These are phyloP conservation scores for Wickerhamomyces xylosicus DNA, from an alignment of 805 yeast species.

Conservation along the genomic window DNA sequence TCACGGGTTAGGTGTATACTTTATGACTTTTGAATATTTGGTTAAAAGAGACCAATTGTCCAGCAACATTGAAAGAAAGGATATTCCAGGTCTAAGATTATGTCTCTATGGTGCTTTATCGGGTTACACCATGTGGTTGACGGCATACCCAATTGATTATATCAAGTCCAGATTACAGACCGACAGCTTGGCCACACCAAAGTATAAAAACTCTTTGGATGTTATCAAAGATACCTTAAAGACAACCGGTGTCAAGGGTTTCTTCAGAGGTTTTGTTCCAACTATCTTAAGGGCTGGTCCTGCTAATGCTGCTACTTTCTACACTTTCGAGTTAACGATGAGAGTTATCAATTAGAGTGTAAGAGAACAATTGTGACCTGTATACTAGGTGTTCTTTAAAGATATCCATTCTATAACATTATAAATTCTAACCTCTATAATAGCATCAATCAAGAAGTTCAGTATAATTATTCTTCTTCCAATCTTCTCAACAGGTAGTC, in stretches of 20 bases:
- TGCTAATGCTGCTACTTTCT: conserved; percentile 94
- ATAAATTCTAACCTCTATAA: not conserved
- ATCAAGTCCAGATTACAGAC: conserved; percentile 84
- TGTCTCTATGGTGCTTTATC: conserved; percentile 86
- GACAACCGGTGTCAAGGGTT: conserved; percentile 62
- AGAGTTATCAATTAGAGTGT: conserved; percentile 24
- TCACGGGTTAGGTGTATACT: conserved; percentile 82
- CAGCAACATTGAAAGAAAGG: conserved; percentile 42
- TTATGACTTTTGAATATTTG: conserved; percentile 83
- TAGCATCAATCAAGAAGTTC: not conserved
- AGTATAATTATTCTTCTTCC: conserved; percentile 41
- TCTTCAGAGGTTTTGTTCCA: conserved; percentile 86
- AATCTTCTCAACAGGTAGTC: conserved; percentile 80
- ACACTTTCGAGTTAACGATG: conserved; percentile 87
- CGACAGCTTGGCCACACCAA: conserved; percentile 50
- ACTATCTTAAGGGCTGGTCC: conserved; percentile 96
- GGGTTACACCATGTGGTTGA: conserved; percentile 82
- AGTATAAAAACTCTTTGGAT: conserved; percentile 44
- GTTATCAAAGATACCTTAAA: conserved; percentile 45
- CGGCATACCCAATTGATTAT: conserved; percentile 83
- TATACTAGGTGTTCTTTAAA: no score
- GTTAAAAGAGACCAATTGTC: conserved; percentile 53
- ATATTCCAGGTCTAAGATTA: conserved; percentile 79
- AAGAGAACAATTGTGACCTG: no score
- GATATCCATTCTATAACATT: no score